Conservation (phyloP, 1,284 basidiomycete genomes). For the Apiotrichum domesticum region DNA sequence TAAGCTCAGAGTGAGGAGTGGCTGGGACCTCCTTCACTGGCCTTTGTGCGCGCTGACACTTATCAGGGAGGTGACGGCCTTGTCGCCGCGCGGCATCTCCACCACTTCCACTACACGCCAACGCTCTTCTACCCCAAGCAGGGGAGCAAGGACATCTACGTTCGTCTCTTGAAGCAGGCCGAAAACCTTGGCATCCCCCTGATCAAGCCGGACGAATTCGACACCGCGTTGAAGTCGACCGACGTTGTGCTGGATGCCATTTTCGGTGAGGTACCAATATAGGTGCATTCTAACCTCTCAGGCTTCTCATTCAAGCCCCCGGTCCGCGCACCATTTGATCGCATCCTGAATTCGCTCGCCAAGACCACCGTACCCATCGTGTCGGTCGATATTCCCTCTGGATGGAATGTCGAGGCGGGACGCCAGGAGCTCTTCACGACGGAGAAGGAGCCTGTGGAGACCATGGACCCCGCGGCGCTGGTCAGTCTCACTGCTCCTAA, state of each 20-base stretch:
- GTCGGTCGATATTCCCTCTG: conserved; percentile 91
- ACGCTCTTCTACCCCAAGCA: conserved; percentile 90
- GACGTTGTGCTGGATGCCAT: conserved; percentile 92
- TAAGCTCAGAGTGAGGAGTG: conserved; percentile 10
- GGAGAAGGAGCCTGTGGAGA: conserved; percentile 48
- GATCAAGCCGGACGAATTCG: conserved; percentile 54
- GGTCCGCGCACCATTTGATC: conserved; percentile 78
- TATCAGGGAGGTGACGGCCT: conserved; percentile 83
- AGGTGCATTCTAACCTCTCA: conserved; percentile 9
- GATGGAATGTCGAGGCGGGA: conserved; percentile 69
- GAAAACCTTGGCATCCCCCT: conserved; percentile 75
- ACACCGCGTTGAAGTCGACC: conserved; percentile 54
- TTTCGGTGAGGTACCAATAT: conserved; percentile 55
- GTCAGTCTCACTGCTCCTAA: conserved; percentile 93
- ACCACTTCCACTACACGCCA: conserved; percentile 80
- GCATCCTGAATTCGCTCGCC: conserved; percentile 63
- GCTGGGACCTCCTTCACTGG: no score
- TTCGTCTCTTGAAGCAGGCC: conserved; percentile 80
- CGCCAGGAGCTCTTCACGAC: conserved; percentile 32
- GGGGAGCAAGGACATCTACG: conserved; percentile 69
- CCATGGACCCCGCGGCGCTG: conserved; percentile 68
- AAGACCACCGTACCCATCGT: conserved; percentile 67
- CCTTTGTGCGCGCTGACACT: background rate
- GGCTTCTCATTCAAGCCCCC: conserved; percentile 91
- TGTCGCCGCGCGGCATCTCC: conserved; percentile 89